phyloP scores from a whole-genome alignment of 768 basidiomycete species.

The Tulasnella sp. region DNA sequence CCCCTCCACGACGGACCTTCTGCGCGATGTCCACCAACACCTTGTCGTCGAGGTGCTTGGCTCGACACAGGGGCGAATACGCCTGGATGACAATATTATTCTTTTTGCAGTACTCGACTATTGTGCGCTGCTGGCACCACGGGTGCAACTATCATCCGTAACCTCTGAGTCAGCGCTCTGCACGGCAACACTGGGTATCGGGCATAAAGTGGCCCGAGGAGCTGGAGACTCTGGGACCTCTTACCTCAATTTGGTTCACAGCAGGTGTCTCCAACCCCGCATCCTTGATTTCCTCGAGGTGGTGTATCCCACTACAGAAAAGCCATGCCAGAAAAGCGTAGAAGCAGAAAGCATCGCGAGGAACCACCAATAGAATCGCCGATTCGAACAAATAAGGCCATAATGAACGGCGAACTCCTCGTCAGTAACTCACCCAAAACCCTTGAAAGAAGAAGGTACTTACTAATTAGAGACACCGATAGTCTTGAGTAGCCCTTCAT shows the following conservation, averaged over 20 bases:
- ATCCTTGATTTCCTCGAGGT: conserved; percentile 58
- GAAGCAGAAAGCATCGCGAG: no score
- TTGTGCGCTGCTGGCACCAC: conserved; percentile 63
- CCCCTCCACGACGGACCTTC: conserved; percentile 32
- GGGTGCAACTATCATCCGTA: conserved; percentile 53
- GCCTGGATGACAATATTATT: conserved; percentile 55
- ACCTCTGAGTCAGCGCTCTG: no score
- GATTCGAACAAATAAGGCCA: background rate
- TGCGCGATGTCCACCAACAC: conserved; percentile 41
- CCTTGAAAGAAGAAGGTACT: no score
- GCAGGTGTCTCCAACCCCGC: conserved; percentile 53
- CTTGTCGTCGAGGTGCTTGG: conserved; percentile 37
- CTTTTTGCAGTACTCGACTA: conserved; percentile 58
- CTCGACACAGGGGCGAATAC: conserved; percentile 61
- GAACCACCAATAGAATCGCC: background rate
- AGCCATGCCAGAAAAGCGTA: no score
- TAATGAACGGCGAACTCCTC: no score
- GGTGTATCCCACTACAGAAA: conserved; percentile 46
- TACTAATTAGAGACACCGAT: conserved; percentile 84
- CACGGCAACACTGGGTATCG: background rate
- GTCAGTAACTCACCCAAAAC: no score
- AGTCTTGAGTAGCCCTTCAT: conserved; percentile 49
- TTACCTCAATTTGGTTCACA: conserved; percentile 74
- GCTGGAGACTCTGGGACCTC: conserved; percentile 15
- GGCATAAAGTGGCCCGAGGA: background rate